Conservation (phyloP, 345 rosid genomes). For the Camelina hispida region DNA sequence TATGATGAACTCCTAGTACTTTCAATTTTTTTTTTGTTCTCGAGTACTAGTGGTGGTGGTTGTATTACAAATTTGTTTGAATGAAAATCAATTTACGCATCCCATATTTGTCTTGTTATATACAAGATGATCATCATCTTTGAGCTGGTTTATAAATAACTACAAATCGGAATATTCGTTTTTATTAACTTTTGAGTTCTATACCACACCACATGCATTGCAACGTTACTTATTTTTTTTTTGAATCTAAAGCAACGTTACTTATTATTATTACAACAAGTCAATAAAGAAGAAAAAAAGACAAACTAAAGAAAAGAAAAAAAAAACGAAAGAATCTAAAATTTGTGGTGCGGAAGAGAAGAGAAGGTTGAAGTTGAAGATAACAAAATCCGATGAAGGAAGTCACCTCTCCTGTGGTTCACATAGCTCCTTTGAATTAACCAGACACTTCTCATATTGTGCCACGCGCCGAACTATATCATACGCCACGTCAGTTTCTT, state of each 20-base stretch:
- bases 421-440: constrained; percentile 15
- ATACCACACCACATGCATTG: background rate
- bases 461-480: constrained; percentile 4
- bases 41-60: no score
- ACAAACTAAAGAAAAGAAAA: background rate
- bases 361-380: constrained; percentile 13
- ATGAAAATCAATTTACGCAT: background rate
- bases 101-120: background rate
- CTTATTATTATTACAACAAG: background rate
- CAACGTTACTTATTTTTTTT: background rate
- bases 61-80: background rate
- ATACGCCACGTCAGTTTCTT: background rate
- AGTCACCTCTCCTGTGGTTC: constrained; percentile 31
- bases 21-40: no score
- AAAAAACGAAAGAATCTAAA: background rate
- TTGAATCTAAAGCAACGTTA: no score
- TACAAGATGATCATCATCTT: background rate
- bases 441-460: background rate
- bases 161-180: background rate
- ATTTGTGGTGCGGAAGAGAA: constrained; percentile 35
- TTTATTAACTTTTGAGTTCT: background rate
- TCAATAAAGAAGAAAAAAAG: background rate
- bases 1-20: no score
- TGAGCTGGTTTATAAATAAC: background rate
- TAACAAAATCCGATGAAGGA: constrained; percentile 17